Evolutionary conservation across 371 early-diverging fungal species (phyloP).

Genomic region (Mucor lusitanicus): DNA sequence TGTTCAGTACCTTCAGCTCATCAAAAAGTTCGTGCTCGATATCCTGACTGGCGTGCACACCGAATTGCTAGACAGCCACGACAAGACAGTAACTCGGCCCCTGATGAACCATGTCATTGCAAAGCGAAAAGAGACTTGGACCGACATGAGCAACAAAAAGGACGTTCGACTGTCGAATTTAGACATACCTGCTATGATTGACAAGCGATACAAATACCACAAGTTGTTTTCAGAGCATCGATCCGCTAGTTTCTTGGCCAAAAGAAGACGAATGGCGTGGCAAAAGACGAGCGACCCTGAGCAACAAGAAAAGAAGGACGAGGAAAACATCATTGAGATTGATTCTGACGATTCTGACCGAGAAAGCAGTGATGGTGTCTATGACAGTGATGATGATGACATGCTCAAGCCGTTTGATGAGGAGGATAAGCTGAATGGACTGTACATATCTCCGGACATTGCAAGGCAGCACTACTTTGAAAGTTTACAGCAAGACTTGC

Average conservation of each 20-base stretch:
- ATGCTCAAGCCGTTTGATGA: slow-evolving; percentile 6
- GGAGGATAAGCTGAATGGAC: neutral
- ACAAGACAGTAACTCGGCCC: slow-evolving; percentile 2
- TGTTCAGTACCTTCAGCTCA: slow-evolving; percentile 7
- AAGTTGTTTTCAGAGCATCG: neutral
- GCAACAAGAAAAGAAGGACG: neutral
- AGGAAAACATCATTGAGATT: neutral
- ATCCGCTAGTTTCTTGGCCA: slow-evolving; percentile 9
- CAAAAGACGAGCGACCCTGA: neutral
- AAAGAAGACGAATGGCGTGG: neutral
- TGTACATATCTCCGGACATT: neutral
- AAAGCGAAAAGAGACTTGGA: neutral
- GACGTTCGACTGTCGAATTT: slow-evolving; percentile 11
- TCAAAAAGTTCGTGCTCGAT: slow-evolving; percentile 10
- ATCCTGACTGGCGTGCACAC: slow-evolving; percentile 9
- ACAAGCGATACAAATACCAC: neutral
- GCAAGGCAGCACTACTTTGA: neutral
- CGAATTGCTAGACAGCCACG: slow-evolving; percentile 5
- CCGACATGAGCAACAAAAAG: neutral
- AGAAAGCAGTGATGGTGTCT: neutral
- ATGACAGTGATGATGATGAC: neutral
- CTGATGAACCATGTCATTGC: slow-evolving; percentile 10
- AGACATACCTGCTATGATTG: neutral
- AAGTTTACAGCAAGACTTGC: neutral
- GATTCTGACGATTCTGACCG: neutral